Evolutionary conservation across 2,329 filamentous ascomycete species (phyloP), one percentile per base, ranked within the genome.

Genomic region (Lachnellula occidentalis): DNA sequence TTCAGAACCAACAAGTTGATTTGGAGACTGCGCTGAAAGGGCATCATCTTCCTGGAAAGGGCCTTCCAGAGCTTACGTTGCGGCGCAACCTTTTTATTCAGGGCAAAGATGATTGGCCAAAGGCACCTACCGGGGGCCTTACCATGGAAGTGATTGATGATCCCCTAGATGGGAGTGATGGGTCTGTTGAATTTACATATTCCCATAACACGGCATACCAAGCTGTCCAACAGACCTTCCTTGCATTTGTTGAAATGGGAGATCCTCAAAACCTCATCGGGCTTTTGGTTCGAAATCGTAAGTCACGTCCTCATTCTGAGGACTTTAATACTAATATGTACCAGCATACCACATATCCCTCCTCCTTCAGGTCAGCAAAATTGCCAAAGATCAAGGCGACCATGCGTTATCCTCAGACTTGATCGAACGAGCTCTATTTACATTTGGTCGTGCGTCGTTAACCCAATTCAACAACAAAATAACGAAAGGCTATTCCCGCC

Each of bases 301-400:
- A 67, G 72, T 71, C 8, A 43, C 50, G 24, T 39, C 17, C 9
- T 15, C 39, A 14, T 48, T 21, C 27, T 11, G 17, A 21, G 36
- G 6, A 17, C 24, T 31, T 34, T 22, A 36, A n/a, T 24, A 17
- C 61, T 70, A 59, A 70, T 48, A 24, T 19, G 21, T 27, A 9
- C 50, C 56, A 82, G 79, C 92, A 3, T 97, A 96, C 69, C 92
- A 97, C 68, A 87, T 97, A 61, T 94, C 90, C 1, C 92, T 90
- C 2, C 80, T 97, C n/a, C 83, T 97, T 21, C 92, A 96, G 69
- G 91, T 95, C 27, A 95, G 90, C 58, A 90, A 90, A 68, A 88
- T 97, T 48, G 91, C 91, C 12, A 92, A 94, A 69, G 88, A 96
- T 61, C 90, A 96, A 67, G 84, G 90, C 51, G 94, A 97, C 67